Base-by-base conservation (phyloP, 2,329 filamentous ascomycete genomes). In the Aspergillus puulaauensis region DNA sequence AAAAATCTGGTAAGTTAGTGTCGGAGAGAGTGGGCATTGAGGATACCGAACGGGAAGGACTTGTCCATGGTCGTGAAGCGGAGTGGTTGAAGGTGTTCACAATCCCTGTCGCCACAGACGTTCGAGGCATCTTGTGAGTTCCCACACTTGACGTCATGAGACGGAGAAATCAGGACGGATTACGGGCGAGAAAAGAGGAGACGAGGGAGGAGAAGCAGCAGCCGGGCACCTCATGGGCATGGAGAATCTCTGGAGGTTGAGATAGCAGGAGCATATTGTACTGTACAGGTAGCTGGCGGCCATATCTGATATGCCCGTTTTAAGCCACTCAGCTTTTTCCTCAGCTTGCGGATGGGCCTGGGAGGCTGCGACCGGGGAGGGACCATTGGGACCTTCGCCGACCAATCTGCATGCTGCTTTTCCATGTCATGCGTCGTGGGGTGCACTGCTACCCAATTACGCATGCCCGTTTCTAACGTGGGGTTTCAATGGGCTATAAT, bases 131-230 rank as follows among this genome's bases (percentile, higher is more conserved):
- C 37, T 40, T 51, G 19, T 17, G 44, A 14, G 56, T 58, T 58
- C 33, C 56, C 39, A 53, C 56, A 31, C 44, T 54, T 58, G 56
- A 58, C 56, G 56, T 58, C 56, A 58, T 58, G 51, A 54, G 39
- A 39, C 46, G 27, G 40, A 37, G 24, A 45, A 48, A 33, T 39
- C 43, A 24, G 21, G 48, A 39, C 33, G 40, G 19, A 24, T 27
- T 43, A 21, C 17, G 14, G 35, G 17, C 1, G 9, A 52, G 17
- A 37, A 41, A 27, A 27, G 48, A 44, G n/a, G 33, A 46, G n/a
- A 21, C 44, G 45, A 19, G 19, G 27, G n/a, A 17, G 31, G 35
- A 54, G 24, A 47, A 48, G 23, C 14, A 27, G 24, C n/a, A 31
- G 23, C 44, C 44, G 14, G 27, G 6, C 24, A 35, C 31, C 46